Evolutionary conservation across 73 alveolate species (phyloP).

Genomic region (Halteria grandinella): DNA sequence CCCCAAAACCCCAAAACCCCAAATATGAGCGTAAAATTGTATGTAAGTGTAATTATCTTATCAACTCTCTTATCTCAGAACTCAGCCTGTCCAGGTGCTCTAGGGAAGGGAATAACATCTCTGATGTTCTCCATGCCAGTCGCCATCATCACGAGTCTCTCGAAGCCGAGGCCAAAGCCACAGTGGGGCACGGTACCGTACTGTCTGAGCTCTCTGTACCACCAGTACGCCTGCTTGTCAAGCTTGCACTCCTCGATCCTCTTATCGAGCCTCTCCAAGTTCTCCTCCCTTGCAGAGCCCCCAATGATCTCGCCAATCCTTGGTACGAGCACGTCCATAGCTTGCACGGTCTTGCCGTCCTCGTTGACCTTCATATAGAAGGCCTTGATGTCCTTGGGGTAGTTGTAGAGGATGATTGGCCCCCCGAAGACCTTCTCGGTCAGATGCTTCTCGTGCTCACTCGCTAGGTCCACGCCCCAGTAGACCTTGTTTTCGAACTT

Average conservation of each 20-base stretch:
- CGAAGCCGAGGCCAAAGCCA: slow-evolving; percentile 99
- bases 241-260: slow-evolving; percentile 88
- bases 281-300: slow-evolving; percentile 99
- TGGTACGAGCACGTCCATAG: slow-evolving; percentile 99
- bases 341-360: slow-evolving; percentile 98
- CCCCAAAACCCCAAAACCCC: slow-evolving; percentile 22
- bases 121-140: slow-evolving; percentile 99
- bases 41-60: neutral
- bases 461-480: slow-evolving; percentile 95
- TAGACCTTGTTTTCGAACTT: slow-evolving; percentile 76
- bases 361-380: slow-evolving; percentile 98
- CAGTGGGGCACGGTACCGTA: slow-evolving; percentile 98
- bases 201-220: slow-evolving; percentile 98
- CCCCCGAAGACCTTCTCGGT: slow-evolving; percentile 95
- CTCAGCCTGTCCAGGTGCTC: slow-evolving; percentile 99
- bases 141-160: slow-evolving; percentile 97
- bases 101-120: slow-evolving; percentile 99
- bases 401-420: slow-evolving; percentile 98
- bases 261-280: slow-evolving; percentile 78
- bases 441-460: slow-evolving; percentile 97
- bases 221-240: slow-evolving; percentile 91
- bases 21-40: neutral
- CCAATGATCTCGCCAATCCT: slow-evolving; percentile 99
- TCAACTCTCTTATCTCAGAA: slow-evolving; percentile 79
- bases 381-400: slow-evolving; percentile 98